Conservation (phyloP, 2,329 filamentous ascomycete genomes). For the Macrophomina phaseolina region DNA sequence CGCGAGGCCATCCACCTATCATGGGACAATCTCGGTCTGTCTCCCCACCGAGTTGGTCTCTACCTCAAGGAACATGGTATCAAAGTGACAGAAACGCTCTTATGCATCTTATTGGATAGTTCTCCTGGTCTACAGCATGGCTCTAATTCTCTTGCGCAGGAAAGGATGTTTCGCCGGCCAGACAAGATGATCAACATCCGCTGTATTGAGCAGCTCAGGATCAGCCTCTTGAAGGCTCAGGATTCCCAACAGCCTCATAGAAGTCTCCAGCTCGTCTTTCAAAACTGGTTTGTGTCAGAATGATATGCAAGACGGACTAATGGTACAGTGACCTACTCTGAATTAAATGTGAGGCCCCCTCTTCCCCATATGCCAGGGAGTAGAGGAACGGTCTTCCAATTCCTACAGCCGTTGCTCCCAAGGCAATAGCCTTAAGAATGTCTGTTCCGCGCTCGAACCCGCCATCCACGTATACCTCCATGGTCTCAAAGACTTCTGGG, state of each 20-base stretch:
- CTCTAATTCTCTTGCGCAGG: neutral
- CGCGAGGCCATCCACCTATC: neutral
- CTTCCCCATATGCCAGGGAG: conserved; percentile 64
- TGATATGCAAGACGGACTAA: neutral
- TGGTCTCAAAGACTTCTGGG: conserved; percentile 63
- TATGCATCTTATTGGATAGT: no score
- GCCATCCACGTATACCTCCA: conserved; percentile 70
- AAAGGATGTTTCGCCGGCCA: neutral
- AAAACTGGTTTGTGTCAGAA: conserved; percentile 35
- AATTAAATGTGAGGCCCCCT: conserved; percentile 57
- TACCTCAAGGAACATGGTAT: no score
- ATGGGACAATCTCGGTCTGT: neutral
- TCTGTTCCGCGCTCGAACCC: conserved; percentile 70
- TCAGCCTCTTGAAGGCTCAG: conserved; percentile 65
- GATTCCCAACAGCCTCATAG: conserved; percentile 69
- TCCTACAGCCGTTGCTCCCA: conserved; percentile 68
- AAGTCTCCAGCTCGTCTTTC: conserved; percentile 66
- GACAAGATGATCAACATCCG: conserved; percentile 34
- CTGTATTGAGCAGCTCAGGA: conserved; percentile 63
- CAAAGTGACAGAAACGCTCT: no score
- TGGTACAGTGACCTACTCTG: conserved; percentile 34
- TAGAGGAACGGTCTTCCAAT: conserved; percentile 67
- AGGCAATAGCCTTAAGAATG: conserved; percentile 69
- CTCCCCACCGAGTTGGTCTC: neutral
- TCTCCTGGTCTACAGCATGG: neutral